These are phyloP conservation scores for Saccharomycopsis oosterbeekiorum DNA, from an alignment of 805 yeast genomes.

Conservation along the genomic window DNA sequence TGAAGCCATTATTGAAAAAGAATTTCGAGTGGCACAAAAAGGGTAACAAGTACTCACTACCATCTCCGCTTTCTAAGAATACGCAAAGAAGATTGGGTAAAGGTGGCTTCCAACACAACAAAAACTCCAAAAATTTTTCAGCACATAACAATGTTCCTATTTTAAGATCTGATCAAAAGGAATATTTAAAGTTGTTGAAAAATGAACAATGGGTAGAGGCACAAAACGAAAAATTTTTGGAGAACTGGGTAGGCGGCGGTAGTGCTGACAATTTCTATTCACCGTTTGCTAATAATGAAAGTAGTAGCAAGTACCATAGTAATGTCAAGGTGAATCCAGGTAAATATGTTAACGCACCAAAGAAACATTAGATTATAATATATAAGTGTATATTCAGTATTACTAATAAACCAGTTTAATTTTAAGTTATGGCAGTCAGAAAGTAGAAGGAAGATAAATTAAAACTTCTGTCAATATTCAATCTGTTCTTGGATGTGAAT, in stretches of 20 bases:
- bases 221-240: slow-evolving; percentile 74
- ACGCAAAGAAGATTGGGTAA: slow-evolving; percentile 65
- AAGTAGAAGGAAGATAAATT: background rate
- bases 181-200: slow-evolving; percentile 78
- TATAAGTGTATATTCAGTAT: background rate
- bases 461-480: background rate
- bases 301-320: slow-evolving; percentile 38
- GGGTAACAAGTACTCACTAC: slow-evolving; percentile 72
- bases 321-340: slow-evolving; percentile 83
- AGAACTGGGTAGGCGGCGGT: slow-evolving; percentile 93
- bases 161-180: slow-evolving; percentile 89
- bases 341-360: slow-evolving; percentile 63
- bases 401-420: background rate
- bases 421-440: too few relatives aligned
- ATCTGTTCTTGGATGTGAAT: background rate
- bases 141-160: slow-evolving; percentile 34
- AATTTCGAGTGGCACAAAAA: slow-evolving; percentile 91
- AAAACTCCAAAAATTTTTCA: slow-evolving; percentile 43
- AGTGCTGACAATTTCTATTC: slow-evolving; percentile 74
- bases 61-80: slow-evolving; percentile 81
- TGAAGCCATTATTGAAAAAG: slow-evolving; percentile 79
- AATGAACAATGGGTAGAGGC: slow-evolving; percentile 81
- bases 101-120: slow-evolving; percentile 69
- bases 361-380: slow-evolving; percentile 24
- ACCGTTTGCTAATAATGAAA: slow-evolving; percentile 62